phyloP scores from a whole-genome alignment of 257 asterid genomes.

The Penstemon davidsonii region DNA sequence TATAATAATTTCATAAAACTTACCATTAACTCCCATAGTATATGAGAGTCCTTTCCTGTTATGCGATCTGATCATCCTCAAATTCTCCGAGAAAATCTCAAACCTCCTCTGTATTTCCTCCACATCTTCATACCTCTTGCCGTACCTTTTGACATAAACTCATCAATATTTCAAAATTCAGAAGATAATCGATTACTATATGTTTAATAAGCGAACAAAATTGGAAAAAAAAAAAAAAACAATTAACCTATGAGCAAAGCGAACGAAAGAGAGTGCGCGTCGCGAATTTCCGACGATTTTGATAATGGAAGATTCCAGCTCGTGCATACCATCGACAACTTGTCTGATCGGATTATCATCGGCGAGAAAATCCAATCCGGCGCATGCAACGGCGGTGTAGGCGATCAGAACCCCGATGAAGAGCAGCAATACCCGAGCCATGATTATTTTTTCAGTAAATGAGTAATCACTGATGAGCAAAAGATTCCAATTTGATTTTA shows the following conservation, averaged over 20 bases:
- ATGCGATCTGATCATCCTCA: slow-evolving; percentile 78
- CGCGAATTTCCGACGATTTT: slow-evolving; percentile 62
- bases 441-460: not conserved
- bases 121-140: slow-evolving; percentile 61
- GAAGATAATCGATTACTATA: not conserved
- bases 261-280: slow-evolving; percentile 76
- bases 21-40: slow-evolving; percentile 78
- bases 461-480: slow-evolving; percentile 14
- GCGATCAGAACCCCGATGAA: slow-evolving; percentile 43
- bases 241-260: slow-evolving; percentile 72
- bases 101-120: slow-evolving; percentile 79
- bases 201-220: not conserved
- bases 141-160: slow-evolving; percentile 46
- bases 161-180: not conserved
- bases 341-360: slow-evolving; percentile 84
- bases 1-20: not conserved
- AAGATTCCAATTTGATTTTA: not conserved
- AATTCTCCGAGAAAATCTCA: slow-evolving; percentile 59
- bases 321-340: slow-evolving; percentile 70
- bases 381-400: slow-evolving; percentile 32
- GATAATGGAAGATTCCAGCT: slow-evolving; percentile 58
- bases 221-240: not conserved
- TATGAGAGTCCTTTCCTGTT: slow-evolving; percentile 80
- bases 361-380: slow-evolving; percentile 40
- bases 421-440: slow-evolving; percentile 51